Evolutionary conservation across 306 rosid genomes (phyloP).

Genomic region (Albizia julibrissin): DNA sequence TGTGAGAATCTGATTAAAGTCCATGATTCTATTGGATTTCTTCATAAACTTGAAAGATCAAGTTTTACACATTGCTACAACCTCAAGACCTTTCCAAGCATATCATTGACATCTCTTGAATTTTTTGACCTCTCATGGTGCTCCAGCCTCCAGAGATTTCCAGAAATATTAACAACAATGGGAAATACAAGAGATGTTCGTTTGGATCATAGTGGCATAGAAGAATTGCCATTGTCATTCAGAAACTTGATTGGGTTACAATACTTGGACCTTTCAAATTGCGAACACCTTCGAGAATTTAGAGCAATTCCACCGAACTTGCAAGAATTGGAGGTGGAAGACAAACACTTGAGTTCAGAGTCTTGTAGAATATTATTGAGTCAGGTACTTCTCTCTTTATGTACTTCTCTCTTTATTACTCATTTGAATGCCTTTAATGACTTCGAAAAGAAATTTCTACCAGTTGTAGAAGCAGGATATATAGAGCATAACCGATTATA

Average conservation of each 20-base stretch:
- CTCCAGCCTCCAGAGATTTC: neutral
- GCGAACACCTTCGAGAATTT: neutral
- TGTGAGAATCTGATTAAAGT: neutral
- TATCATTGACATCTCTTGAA: neutral
- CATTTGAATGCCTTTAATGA: neutral
- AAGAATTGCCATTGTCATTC: neutral
- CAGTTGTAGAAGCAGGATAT: no score
- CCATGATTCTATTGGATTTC: conserved; percentile 1
- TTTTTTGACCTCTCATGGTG: neutral
- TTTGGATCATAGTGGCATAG: neutral
- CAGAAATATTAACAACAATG: neutral
- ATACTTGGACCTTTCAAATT: neutral
- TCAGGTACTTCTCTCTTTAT: neutral
- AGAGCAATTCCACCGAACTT: conserved; percentile 1
- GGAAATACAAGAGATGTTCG: neutral
- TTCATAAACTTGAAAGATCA: neutral
- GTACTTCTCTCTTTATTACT: neutral
- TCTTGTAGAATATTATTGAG: neutral
- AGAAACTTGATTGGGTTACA: neutral
- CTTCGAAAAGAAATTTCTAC: neutral
- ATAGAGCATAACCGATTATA: no score
- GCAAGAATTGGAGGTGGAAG: neutral
- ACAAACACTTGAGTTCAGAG: neutral
- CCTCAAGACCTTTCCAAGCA: neutral
- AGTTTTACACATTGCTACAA: neutral